These are phyloP conservation scores for Athelia sp. DNA, from an alignment of 1,284 basidiomycete species.

Conservation along the genomic window DNA sequence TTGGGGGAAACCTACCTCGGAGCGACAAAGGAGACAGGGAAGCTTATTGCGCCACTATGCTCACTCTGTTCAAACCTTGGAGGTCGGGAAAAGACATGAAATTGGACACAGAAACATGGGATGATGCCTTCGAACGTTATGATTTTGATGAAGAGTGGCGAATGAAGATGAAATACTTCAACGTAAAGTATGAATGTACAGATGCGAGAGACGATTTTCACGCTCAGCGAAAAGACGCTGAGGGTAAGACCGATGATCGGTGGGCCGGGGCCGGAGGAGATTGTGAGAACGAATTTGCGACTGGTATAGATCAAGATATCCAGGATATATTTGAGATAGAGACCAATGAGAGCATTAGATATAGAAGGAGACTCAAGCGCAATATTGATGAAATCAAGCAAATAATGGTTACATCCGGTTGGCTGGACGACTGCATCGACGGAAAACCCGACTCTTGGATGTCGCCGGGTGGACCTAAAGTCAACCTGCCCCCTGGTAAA, in stretches of 20 bases:
- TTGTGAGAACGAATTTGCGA: not conserved
- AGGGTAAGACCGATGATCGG: not conserved
- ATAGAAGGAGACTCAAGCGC: too few species aligned
- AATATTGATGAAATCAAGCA: too few species aligned
- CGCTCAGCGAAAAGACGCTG: conserved; percentile 14
- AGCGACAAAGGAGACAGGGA: conserved; percentile 24
- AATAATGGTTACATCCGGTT: not conserved
- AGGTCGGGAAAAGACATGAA: conserved; percentile 21
- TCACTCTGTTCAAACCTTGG: conserved; percentile 28
- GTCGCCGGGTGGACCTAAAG: not conserved
- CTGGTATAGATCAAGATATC: not conserved
- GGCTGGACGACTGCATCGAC: not conserved
- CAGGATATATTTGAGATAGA: too few species aligned
- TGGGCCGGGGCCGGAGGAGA: not conserved
- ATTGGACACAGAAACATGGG: conserved; percentile 14
- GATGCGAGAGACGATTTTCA: conserved; percentile 29
- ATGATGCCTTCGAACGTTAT: conserved; percentile 16
- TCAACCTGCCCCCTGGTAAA: not conserved
- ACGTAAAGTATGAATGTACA: conserved; percentile 25
- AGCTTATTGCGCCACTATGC: conserved; percentile 26
- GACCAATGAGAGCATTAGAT: too few species aligned
- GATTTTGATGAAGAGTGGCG: conserved; percentile 12
- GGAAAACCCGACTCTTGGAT: not conserved
- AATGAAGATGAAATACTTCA: conserved; percentile 21
- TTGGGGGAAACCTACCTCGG: conserved; percentile 23